Base-by-base conservation (phyloP, 2,329 filamentous ascomycete genomes). In the Mycosphaerelloides madeirae region DNA sequence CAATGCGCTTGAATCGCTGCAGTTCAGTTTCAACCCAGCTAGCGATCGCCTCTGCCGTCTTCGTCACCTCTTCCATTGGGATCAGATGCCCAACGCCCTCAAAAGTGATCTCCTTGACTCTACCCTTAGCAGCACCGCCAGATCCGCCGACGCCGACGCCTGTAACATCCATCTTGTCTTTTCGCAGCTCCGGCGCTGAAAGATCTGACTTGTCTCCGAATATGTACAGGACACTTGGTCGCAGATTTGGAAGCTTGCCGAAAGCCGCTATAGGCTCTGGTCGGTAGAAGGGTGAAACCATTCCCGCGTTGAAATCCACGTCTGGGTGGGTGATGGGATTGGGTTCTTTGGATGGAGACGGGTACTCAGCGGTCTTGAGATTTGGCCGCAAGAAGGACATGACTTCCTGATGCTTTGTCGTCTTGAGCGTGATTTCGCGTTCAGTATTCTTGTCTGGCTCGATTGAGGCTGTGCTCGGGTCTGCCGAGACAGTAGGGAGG, bases 341-440 rank as follows among this genome's bases (percentile, higher is more conserved):
- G 3, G 68, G 54, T 14, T 56, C 49, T 0, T 49, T 60, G 31
- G 65, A 64, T 3, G 59, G 63, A 29, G 53, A 34, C 3, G 53
- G 54, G 43, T 54, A 51, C 12, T 46, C 44, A 3, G 46, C 8
- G 2, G 53, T 51, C 2, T 51, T 50, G 22, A 76, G 79, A 46
- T 78, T 77, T 0, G 81, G 78, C 0, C 85, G 77, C 52, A 86
- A 68, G 63, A 84, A 93, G 1, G 83, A 88, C 59, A 87, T 83
- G 44, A 93, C 85, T 70, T 95, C 88, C 62, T 95, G 87, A 64
- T 95, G 85, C 58, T 90, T 88, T 0, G 87, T 84, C 1, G 91
- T 97, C 2, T 79, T 78, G 2, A 93, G 74, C 0, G 87, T 91
- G 1, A 89, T 83, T 28, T 74, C 68, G 13, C 68, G 66, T 16